Conservation (phyloP, 139 green algal genomes). For the Tetradesmus obliquus region DNA sequence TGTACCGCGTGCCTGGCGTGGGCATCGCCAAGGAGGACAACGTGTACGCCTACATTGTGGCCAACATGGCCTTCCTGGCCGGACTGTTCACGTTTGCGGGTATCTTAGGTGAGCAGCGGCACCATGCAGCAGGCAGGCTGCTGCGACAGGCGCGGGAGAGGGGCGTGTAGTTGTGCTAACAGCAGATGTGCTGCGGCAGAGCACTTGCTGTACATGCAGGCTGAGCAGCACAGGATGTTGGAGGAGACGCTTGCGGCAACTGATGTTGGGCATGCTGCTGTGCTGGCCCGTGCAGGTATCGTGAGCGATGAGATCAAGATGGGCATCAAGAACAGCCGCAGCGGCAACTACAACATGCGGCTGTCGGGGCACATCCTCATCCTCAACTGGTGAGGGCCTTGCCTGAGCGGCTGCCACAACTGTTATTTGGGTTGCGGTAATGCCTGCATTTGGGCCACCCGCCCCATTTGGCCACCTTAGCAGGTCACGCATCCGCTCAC, state of each 20-base stretch:
- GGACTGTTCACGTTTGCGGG: constrained; percentile 42
- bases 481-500: too few relatives aligned
- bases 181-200: too few relatives aligned
- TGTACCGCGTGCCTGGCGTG: constrained; percentile 36
- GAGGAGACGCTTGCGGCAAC: too few relatives aligned
- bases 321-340: constrained; percentile 37
- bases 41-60: constrained; percentile 17
- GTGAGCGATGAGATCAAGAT: constrained; percentile 46
- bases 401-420: not conserved
- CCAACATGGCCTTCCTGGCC: constrained; percentile 33
- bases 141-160: not conserved
- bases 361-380: constrained; percentile 32
- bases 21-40: constrained; percentile 41
- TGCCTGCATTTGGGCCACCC: too few relatives aligned
- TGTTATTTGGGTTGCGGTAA: too few relatives aligned
- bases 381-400: constrained; percentile 34
- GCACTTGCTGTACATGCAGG: not conserved
- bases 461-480: too few relatives aligned
- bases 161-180: too few relatives aligned
- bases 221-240: too few relatives aligned
- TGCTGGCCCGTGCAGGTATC: constrained; percentile 32
- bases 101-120: constrained; percentile 25
- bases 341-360: constrained; percentile 46
- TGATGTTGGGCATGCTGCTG: not conserved
- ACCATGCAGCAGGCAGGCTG: not conserved